Base-by-base conservation (phyloP, 2,329 filamentous ascomycete genomes). In the Venturia nashicola region DNA sequence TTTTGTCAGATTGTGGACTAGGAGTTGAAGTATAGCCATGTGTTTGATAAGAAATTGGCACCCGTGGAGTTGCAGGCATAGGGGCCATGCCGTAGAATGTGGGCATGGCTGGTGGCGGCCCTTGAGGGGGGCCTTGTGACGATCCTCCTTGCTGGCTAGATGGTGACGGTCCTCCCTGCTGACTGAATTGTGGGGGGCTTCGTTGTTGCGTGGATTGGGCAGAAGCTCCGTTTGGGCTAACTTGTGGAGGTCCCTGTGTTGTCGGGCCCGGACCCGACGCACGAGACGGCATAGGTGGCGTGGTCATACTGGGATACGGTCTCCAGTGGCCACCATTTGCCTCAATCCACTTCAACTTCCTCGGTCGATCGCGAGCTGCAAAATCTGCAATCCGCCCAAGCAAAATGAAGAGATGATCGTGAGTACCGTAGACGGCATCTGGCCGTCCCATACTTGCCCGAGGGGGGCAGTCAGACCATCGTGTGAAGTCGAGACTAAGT, bases 391-490 rank as follows among this genome's bases (percentile, higher is more conserved):
- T 79, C 2, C 94, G 86, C 9, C 86, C 91, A 32, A 97, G 81
- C 1, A 97, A 77, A 4, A 97, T 81, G 55, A 95, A 82, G 5
- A 97, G 76, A 72, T 97, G 91, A 72, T 99, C 94, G 68, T 90
- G 91, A 0, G 91, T 91, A 46, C 91, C 94, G 70, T 93, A 95
- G 32, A 93, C 83, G 11, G 90, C 88, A 70, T 92, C 88, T 5
- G 88, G 77, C 66, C 83, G 86, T 20, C 90, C 91, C 54, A 96
- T 80, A 0, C 88, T 87, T 11, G 89, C 89, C 71, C 94, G 83
- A 4, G 94, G 94, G 46, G 90, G 90, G 71, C 91, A 96, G 70
- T 93, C 87, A n/a, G 85, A 86, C 90, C 91, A 96, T 66, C 83
- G 79, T 36, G 86, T 80, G 71, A 89, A 95, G 54, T 91, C 86